Conservation (phyloP, 129 eudicot genomes). For the Glebionis coronaria region DNA sequence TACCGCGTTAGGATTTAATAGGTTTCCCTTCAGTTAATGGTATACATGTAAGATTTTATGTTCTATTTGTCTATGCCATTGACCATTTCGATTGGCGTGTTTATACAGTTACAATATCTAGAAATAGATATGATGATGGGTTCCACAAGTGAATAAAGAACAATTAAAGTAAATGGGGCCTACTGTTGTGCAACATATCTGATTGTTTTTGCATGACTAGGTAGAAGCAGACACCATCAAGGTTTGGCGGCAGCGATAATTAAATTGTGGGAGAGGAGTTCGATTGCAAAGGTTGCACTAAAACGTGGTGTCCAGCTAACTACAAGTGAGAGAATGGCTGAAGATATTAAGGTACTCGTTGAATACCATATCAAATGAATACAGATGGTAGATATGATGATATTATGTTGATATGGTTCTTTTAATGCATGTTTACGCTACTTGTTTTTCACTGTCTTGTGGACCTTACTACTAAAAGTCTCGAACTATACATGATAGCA, state of each 20-base stretch:
- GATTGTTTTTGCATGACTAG: slow-evolving; percentile 45
- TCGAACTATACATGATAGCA: no score
- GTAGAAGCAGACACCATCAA: slow-evolving; percentile 95
- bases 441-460: background rate
- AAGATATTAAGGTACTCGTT: slow-evolving; percentile 76
- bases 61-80: background rate
- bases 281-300: slow-evolving; percentile 77
- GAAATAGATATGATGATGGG: slow-evolving; percentile 17
- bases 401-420: background rate
- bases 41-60: background rate
- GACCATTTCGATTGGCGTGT: slow-evolving; percentile 2
- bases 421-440: background rate
- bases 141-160: background rate
- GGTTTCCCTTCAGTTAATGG: background rate
- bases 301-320: slow-evolving; percentile 97
- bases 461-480: background rate
- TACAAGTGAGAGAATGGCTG: slow-evolving; percentile 97
- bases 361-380: slow-evolving; percentile 9
- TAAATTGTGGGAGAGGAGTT: slow-evolving; percentile 89
- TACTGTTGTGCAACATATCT: background rate
- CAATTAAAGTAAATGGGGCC: background rate
- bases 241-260: slow-evolving; percentile 87
- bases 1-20: background rate
- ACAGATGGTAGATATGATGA: slow-evolving; percentile 11
- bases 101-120: slow-evolving; percentile 14